Evolutionary conservation across 768 basidiomycete genomes (phyloP), one percentile per base, ranked within the genome.

Genomic region (Amanita muscaria): DNA sequence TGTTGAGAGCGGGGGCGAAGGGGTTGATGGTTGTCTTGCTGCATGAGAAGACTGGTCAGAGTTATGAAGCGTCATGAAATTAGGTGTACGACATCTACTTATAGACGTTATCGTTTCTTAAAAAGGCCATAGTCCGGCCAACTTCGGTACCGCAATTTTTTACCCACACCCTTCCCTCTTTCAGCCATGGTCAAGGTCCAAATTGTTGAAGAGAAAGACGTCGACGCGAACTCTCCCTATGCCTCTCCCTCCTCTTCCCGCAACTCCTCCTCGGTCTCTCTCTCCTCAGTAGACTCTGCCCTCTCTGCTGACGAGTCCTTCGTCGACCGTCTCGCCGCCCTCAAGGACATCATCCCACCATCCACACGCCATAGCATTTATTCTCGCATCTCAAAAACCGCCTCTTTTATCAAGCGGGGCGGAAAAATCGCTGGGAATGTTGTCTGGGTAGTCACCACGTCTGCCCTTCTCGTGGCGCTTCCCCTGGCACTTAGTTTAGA

Each of bases 321-420:
- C 55, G 70, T 81, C 51, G 92, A 97, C 69, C 88, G 94, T 47
- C 53, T 99, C 57, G 73, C 74, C 47, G 94, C 94, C 19, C 83
- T 99, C 62, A 85, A 86, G 54, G 94, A 99, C 72, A 98, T 99
- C 59, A 80, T 99, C 4, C 85, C 93, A 5, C 96, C 96, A 18
- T 68, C 83, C 7, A 93, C 93, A 30, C 81, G 96, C 49, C 83
- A 87, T 54, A 68, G 67, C 56, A 77, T 98, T 51, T 64, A 75
- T 40, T 69, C 79, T 18, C 75, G 74, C 42, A 55, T 87, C 45
- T 66, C 74, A 21, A 72, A 72, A 38, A 76, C 88, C 0, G 71
- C 79, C 3, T 66, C 74, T 2, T 77, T 83, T 61, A 42, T 88
- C 24, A 84, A 79, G 58, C 77, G 74, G 47, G 70, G 77, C 5